Conservation (phyloP, 2,329 filamentous ascomycete genomes). For the Emergomyces pasteurianus region DNA sequence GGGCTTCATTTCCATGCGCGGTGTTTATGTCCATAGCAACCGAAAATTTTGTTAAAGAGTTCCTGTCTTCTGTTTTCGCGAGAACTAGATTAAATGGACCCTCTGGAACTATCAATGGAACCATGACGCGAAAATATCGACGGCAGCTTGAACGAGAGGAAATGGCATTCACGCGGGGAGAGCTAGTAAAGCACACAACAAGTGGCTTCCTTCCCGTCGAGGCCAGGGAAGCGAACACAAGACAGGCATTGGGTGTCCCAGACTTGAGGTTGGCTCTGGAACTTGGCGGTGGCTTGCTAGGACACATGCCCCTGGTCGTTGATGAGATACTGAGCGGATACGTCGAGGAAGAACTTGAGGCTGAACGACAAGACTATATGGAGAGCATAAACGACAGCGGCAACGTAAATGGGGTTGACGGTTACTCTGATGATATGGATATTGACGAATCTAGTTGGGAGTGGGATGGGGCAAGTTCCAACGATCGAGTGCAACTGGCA, state of each 20-base stretch:
- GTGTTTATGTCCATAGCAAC: conserved; percentile 50
- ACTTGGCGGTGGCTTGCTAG: conserved; percentile 62
- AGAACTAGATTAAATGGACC: conserved; percentile 46
- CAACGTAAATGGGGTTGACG: conserved; percentile 12
- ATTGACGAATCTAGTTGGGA: conserved; percentile 27
- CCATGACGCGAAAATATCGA: conserved; percentile 70
- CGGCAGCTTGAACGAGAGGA: conserved; percentile 67
- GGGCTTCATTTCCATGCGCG: conserved; percentile 41
- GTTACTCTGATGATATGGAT: conserved; percentile 27
- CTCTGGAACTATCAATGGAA: conserved; percentile 54
- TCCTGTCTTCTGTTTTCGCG: conserved; percentile 43
- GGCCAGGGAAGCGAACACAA: conserved; percentile 59
- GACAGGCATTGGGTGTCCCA: conserved; percentile 61
- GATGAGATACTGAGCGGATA: conserved; percentile 59
- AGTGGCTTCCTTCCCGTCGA: conserved; percentile 71
- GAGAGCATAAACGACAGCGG: conserved; percentile 1
- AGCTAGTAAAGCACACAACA: conserved; percentile 56
- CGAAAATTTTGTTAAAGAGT: conserved; percentile 52
- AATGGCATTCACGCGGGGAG: conserved; percentile 57
- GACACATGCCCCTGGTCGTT: conserved; percentile 63
- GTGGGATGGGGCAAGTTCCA: conserved; percentile 27
- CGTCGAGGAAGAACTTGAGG: conserved; percentile 62
- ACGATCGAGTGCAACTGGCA: conserved; percentile 27
- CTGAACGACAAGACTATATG: conserved; percentile 24
- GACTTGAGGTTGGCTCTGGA: conserved; percentile 67